Evolutionary conservation across 2,329 filamentous ascomycete genomes (phyloP).

Genomic region (Fusarium sp.): DNA sequence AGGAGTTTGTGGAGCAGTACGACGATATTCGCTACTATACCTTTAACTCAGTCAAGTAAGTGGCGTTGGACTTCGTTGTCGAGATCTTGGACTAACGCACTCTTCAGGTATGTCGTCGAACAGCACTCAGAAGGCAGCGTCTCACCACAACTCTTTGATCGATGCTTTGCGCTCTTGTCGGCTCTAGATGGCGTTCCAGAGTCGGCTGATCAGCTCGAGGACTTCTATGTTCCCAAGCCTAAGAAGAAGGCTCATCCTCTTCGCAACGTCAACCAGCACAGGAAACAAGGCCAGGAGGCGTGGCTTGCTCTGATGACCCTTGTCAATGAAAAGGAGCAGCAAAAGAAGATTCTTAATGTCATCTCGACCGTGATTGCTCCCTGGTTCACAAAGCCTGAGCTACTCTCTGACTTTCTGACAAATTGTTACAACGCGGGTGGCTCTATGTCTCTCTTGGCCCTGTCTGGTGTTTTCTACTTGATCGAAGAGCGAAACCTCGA

Average conservation of each 20-base stretch:
- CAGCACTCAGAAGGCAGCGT: constrained; percentile 34
- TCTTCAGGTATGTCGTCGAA: constrained; percentile 49
- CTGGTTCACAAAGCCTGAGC: constrained; percentile 89
- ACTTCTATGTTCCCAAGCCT: constrained; percentile 77
- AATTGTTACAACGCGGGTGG: constrained; percentile 92
- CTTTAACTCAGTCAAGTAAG: constrained; percentile 80
- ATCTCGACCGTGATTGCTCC: constrained; percentile 86
- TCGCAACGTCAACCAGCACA: constrained; percentile 78
- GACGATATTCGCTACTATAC: constrained; percentile 90
- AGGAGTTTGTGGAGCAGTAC: constrained; percentile 83
- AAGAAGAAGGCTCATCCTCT: constrained; percentile 78
- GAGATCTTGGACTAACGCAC: constrained; percentile 3
- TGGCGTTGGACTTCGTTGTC: constrained; percentile 50
- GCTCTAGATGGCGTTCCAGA: constrained; percentile 80
- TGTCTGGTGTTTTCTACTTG: constrained; percentile 95
- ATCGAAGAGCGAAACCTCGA: constrained; percentile 95
- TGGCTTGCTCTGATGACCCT: constrained; percentile 85
- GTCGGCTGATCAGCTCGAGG: constrained; percentile 75
- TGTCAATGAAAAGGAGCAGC: constrained; percentile 78
- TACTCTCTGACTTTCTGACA: constrained; percentile 97
- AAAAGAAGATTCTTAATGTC: constrained; percentile 82
- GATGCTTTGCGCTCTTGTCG: constrained; percentile 74
- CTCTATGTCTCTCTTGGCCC: constrained; percentile 86
- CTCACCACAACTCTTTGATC: constrained; percentile 62
- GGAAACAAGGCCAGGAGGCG: constrained; percentile 85